phyloP scores from a whole-genome alignment of 352 stramenopile genomes.

The Globisporangium nodosum region DNA sequence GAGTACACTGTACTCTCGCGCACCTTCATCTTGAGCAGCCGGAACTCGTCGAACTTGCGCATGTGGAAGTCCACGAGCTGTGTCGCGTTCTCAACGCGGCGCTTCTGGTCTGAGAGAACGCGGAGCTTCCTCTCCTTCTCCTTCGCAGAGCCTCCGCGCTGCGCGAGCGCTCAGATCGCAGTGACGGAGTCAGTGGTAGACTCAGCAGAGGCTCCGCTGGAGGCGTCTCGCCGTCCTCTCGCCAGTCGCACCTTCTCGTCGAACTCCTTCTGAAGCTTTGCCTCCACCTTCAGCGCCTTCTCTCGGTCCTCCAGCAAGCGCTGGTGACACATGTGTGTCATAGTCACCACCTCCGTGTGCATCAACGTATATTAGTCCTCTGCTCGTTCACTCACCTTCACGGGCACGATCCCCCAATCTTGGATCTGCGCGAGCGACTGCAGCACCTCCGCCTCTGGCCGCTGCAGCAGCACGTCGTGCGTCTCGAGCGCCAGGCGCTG shows the following conservation, averaged over 20 bases:
- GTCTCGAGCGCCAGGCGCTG: conserved; percentile 57
- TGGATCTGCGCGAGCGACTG: conserved; percentile 70
- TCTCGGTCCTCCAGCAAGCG: conserved; percentile 76
- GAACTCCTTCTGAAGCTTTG: conserved; percentile 73
- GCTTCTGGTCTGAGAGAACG: conserved; percentile 79
- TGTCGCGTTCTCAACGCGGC: conserved; percentile 81
- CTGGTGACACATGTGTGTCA: conserved; percentile 14
- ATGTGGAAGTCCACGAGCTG: conserved; percentile 66
- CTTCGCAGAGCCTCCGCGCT: conserved; percentile 42
- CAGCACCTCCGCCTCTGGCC: conserved; percentile 63
- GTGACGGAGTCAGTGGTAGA: conserved; percentile 23
- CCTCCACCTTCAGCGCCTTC: conserved; percentile 74
- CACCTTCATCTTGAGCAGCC: conserved; percentile 78
- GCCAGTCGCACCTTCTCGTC: conserved; percentile 28
- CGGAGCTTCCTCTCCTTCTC: conserved; percentile 80
- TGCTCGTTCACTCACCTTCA: conserved; percentile 40
- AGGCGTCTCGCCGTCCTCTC: too few relatives aligned
- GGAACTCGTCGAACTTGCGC: conserved; percentile 66
- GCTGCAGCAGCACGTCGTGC: conserved; percentile 71
- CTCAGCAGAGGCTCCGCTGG: not conserved
- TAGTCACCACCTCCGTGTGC: too few relatives aligned
- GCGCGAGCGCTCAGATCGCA: not conserved
- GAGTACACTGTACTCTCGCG: not conserved
- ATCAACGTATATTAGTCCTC: not conserved
- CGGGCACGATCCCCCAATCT: conserved; percentile 76